Base-by-base conservation (phyloP, 1,139 yeast genomes). In the Pichia sp. region DNA sequence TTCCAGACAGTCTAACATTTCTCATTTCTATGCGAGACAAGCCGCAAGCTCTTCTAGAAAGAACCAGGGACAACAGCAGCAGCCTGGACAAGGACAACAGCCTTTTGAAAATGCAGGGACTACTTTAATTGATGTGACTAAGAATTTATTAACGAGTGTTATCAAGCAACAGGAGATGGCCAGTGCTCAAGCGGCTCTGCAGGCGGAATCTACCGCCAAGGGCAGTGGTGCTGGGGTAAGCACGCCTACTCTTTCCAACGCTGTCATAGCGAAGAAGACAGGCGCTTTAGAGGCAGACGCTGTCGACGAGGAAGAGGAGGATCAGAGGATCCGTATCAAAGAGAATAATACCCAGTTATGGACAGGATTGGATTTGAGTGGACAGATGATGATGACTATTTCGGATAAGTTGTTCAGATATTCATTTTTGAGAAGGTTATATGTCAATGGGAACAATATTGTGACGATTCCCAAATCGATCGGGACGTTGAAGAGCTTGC, bases 361-460 rank as follows among this genome's bases (percentile, higher is more conserved):
- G 99, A 87, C 96, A 51, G 95, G 93, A 25, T 74, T 95, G 60
- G 99, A 95, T 71, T 74, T 93, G 59, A 83, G 95, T 60, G 96
- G 97, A 52, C 96, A 93, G 69, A 90, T 95, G 23, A 74, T 93
- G 51, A 75, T 82, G 58, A 78, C 80, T 56, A 63, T 91, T 44
- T 81, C 90, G 16, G 82, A 86, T 25, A 85, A 84, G 61, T 71
- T 95, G 53, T 89, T 90, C 73, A 82, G 83, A 49, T 95, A 90
- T 68, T 80, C 80, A 55, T 95, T 95, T 64, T 76, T 95, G 64
- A 95, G 95, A 64, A 85, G 93, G 55, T 76, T 95, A 52, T 93
- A 87, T 66, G 73, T 95, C 64, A 88, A 86, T 69, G 96, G 96
- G 65, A 95, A 95, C 68, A 85, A 85, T 61, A 74, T 95, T 59